Conservation (phyloP, 345 rosid species). For the Eucalyptus paniculata region DNA sequence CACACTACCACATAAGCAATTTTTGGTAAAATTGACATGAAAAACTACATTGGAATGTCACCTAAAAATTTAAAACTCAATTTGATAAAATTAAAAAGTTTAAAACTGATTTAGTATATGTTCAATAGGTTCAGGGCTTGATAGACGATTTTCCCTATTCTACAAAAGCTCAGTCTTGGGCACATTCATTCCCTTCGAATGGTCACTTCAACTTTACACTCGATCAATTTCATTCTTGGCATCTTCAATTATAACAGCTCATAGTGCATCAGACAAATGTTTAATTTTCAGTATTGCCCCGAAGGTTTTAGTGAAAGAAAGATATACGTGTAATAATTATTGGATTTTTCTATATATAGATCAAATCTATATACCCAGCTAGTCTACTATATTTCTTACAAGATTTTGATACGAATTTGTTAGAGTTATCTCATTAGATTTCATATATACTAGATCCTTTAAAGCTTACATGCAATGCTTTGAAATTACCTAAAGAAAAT, state of each 20-base stretch:
- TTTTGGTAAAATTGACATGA: fast-evolving
- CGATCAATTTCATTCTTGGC: background rate
- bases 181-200: background rate
- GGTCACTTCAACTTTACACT: background rate
- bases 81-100: background rate
- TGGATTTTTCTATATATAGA: background rate
- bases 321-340: background rate
- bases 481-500: background rate
- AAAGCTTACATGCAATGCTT: background rate
- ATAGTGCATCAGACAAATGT: background rate
- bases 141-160: background rate
- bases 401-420: too few relatives aligned
- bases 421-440: background rate
- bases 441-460: too few relatives aligned
- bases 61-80: background rate
- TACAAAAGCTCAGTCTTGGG: background rate
- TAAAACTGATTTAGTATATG: too few relatives aligned
- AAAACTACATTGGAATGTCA: background rate
- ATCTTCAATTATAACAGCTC: background rate
- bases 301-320: background rate
- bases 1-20: background rate
- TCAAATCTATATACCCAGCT: background rate
- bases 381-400: background rate
- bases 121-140: background rate
- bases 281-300: background rate